These are phyloP conservation scores for Brasilioporus rufonigricans DNA, from an alignment of 768 basidiomycete genomes.

Conservation along the genomic window DNA sequence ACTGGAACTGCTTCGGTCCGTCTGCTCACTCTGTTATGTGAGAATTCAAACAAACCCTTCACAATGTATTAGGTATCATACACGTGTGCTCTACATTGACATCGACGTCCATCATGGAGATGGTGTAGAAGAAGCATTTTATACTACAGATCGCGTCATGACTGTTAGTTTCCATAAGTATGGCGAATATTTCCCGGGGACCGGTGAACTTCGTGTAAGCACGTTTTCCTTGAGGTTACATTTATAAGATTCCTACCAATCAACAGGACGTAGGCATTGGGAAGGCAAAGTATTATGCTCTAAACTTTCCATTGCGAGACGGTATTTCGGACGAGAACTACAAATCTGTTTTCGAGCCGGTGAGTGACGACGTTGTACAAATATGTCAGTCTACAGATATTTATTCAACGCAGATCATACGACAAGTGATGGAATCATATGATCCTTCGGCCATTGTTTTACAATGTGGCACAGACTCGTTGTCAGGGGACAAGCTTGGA, in stretches of 20 bases:
- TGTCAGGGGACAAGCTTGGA: conserved; percentile 95
- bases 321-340: conserved; percentile 96
- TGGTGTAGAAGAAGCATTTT: conserved; percentile 99
- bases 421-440: conserved; percentile 91
- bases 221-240: not conserved
- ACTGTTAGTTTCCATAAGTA: conserved; percentile 98
- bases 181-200: conserved; percentile 98
- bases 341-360: conserved; percentile 93
- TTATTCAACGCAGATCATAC: conserved; percentile 67
- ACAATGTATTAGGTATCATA: conserved; percentile 66
- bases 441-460: conserved; percentile 93
- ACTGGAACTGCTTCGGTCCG: conserved; percentile 83
- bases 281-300: conserved; percentile 90
- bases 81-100: conserved; percentile 94
- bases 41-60: not conserved
- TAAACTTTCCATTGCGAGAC: conserved; percentile 94
- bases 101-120: conserved; percentile 99
- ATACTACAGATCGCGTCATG: conserved; percentile 98
- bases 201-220: conserved; percentile 88
- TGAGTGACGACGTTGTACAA: conserved; percentile 37
- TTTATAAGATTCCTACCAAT: conserved; percentile 10
- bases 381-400: not conserved
- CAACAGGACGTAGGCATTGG: conserved; percentile 85
- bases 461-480: conserved; percentile 96
- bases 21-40: not conserved